Percentiles rank a stretch among this genome's conserved stretches.
Conservation (phyloP, 169 alveolate species). For the Theileria parva region DNA sequence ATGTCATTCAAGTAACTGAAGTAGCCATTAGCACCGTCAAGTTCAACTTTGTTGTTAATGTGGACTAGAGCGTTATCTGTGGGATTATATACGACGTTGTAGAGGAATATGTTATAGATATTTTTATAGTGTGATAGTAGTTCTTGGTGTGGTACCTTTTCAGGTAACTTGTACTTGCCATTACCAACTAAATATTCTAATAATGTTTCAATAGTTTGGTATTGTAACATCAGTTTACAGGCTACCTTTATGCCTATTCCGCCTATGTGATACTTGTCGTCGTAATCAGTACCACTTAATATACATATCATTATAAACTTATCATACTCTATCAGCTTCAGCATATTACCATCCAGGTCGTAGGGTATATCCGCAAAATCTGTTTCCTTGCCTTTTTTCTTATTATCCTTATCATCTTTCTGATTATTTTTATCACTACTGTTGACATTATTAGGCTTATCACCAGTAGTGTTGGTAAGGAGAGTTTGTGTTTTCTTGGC, state of each 20-base stretch:
- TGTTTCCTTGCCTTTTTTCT: background rate
- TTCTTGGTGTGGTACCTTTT: conserved; percentile 58
- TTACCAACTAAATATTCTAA: conserved; percentile 46
- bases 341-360: conserved; percentile 52
- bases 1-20: conserved; percentile 14
- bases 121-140: conserved; percentile 58
- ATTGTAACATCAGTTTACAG: conserved; percentile 57
- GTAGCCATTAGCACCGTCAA: background rate
- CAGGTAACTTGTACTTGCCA: conserved; percentile 66
- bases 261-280: conserved; percentile 73
- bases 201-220: conserved; percentile 55
- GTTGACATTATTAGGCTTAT: too few species aligned
- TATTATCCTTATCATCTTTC: background rate
- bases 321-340: conserved; percentile 67
- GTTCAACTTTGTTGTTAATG: conserved; percentile 13
- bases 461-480: too few species aligned
- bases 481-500: too few species aligned
- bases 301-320: conserved; percentile 79
- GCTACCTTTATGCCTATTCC: conserved; percentile 82
- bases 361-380: conserved; percentile 34
- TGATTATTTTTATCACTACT: background rate
- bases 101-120: conserved; percentile 69
- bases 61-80: conserved; percentile 32
- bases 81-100: conserved; percentile 72
- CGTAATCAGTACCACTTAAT: conserved; percentile 78